Evolutionary conservation across 2,329 filamentous ascomycete species (phyloP).

Genomic region (Fusarium fujikuroi): DNA sequence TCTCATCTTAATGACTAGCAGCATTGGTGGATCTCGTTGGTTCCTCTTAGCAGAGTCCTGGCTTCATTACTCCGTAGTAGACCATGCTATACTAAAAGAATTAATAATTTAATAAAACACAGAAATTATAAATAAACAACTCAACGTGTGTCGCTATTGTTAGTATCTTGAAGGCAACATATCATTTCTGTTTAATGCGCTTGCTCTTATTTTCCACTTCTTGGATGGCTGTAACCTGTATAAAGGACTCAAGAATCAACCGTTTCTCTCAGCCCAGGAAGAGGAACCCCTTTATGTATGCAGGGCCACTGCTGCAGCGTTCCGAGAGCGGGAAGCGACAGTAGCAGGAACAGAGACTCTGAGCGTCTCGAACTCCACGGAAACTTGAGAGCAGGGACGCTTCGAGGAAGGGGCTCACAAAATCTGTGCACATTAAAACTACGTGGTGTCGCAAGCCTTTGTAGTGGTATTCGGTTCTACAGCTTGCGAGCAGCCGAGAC

Average conservation of each 20-base stretch:
- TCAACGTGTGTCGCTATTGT: background rate
- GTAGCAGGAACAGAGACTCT: conserved; percentile 30
- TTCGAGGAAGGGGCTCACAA: conserved; percentile 20
- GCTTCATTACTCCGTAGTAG: conserved; percentile 1
- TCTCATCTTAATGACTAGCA: conserved; percentile 45
- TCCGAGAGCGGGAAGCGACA: conserved; percentile 39
- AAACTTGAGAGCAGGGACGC: conserved; percentile 10
- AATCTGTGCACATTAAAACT: conserved; percentile 1
- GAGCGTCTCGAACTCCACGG: conserved; percentile 17
- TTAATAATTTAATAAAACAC: background rate
- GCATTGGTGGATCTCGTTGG: conserved; percentile 30
- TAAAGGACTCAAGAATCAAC: conserved; percentile 4
- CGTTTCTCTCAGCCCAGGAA: background rate
- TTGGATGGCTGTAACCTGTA: background rate
- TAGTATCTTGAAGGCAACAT: conserved; percentile 2
- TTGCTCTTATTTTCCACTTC: background rate
- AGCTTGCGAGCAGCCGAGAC: conserved; percentile 29
- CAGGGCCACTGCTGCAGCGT: conserved; percentile 38
- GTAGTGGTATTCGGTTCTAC: conserved; percentile 16
- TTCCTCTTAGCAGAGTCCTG: conserved; percentile 18
- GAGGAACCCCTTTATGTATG: conserved; percentile 35
- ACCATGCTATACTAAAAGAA: background rate
- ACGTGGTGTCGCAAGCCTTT: conserved; percentile 17
- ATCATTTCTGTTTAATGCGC: background rate
- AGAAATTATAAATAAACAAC: conserved; percentile 11